Conservation (phyloP, 768 basidiomycete species). For the Boletus reticuloceps region DNA sequence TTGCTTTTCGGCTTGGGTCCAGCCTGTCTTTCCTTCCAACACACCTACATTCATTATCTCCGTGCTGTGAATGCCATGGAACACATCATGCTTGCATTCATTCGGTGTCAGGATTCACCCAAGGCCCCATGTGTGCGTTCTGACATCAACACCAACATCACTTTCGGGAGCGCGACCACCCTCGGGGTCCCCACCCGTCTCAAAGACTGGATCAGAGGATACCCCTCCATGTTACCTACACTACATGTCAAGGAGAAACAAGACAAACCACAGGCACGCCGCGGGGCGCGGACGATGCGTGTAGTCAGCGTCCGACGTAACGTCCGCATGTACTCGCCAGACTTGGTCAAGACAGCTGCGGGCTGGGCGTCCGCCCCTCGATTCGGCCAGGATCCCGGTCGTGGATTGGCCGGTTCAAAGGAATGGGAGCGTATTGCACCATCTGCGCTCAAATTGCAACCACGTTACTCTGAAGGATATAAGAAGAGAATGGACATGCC, state of each 20-base stretch:
- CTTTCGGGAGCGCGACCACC: constrained; percentile 51
- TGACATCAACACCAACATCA: constrained; percentile 31
- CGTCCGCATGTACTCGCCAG: constrained; percentile 84
- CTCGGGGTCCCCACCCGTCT: constrained; percentile 81
- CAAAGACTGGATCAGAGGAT: constrained; percentile 88
- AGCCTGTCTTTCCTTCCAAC: constrained; percentile 49
- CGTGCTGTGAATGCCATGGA: constrained; percentile 86
- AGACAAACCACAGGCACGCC: constrained; percentile 60
- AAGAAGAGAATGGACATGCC: constrained; percentile 77
- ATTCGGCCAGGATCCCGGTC: constrained; percentile 9
- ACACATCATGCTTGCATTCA: constrained; percentile 87
- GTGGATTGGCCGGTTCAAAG: constrained; percentile 53
- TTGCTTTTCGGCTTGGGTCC: constrained; percentile 80
- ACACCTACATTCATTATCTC: constrained; percentile 69
- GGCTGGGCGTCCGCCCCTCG: constrained; percentile 45
- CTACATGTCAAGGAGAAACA: constrained; percentile 49
- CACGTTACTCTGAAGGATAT: constrained; percentile 71
- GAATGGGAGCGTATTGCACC: constrained; percentile 80
- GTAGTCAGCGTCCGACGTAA: constrained; percentile 76
- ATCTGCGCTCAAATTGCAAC: constrained; percentile 53
- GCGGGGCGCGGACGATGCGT: constrained; percentile 74
- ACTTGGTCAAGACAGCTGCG: constrained; percentile 68
- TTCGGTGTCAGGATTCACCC: constrained; percentile 75
- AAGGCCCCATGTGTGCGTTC: constrained; percentile 29
- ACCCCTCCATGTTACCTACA: constrained; percentile 74